Evolutionary conservation across 2,329 filamentous ascomycete genomes (phyloP).

Genomic region (Penicillium sp.): DNA sequence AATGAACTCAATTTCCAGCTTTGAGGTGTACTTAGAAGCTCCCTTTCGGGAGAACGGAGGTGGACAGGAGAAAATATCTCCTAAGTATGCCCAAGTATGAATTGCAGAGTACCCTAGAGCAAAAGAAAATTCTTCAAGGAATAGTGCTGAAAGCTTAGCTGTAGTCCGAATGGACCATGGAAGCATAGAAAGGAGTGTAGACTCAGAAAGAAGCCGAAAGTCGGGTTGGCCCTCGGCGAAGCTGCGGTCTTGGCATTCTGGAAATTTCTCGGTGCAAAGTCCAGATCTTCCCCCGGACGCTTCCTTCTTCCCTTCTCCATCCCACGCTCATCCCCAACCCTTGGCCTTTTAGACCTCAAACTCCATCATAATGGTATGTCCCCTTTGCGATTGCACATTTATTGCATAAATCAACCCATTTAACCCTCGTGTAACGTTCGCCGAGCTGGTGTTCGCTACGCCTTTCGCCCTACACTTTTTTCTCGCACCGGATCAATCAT

Average conservation of each 20-base stretch:
- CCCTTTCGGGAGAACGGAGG: not conserved
- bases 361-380: constrained; percentile 27
- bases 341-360: constrained; percentile 17
- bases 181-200: not conserved
- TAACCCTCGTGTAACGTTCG: not conserved
- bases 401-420: no score
- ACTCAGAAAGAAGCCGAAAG: constrained; percentile 4
- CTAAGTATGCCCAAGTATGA: not conserved
- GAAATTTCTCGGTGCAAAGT: constrained; percentile 42
- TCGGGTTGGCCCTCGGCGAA: constrained; percentile 32
- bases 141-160: not conserved
- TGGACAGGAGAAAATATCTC: not conserved
- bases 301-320: constrained; percentile 32
- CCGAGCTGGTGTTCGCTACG: not conserved
- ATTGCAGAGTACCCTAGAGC: not conserved
- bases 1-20: not conserved
- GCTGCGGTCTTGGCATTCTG: constrained; percentile 44
- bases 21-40: not conserved
- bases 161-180: not conserved
- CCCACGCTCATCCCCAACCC: constrained; percentile 26
- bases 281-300: constrained; percentile 35
- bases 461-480: constrained; percentile 5
- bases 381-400: not conserved
- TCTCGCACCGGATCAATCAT: constrained; percentile 4
- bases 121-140: not conserved